Base-by-base conservation (phyloP, 768 basidiomycete species). In the Mycena venus region DNA sequence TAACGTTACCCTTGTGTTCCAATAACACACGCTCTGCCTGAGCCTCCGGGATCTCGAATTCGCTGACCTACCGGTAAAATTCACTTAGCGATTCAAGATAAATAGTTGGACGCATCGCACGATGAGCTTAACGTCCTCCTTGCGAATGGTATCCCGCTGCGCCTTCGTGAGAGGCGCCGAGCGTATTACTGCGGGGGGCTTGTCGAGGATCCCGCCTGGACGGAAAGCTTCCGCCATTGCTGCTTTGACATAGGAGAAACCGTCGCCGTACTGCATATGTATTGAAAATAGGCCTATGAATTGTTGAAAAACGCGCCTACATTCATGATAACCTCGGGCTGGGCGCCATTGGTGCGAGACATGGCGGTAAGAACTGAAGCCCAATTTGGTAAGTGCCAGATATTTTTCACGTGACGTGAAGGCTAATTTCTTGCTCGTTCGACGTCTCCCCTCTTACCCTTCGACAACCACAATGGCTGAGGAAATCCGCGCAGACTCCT, bases 401-500 rank as follows among this genome's bases (percentile, higher is more conserved):
- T 58, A 34, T 29, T 9, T 5, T n/a, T 19, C 29, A 32, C 62
- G 44, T 47, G 62, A 63, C 44, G 11, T 44, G 32, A 19, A 27
- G 47, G 42, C 29, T 32, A 34, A 70, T 51, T 53, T 70, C 68
- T n/a, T n/a, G n/a, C n/a, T 74, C 68, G 68, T 66, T 38, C 73
- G 73, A 74, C 62, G 12, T 36, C 27, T 31, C 31, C 32, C 58
- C 40, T 38, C 38, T 11, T 51, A 60, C 66, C 61, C 44, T 60
- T 62, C 23, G 32, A 32, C 47, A 73, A 81, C 75, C 78, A 83
- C 83, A 79, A 75, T 83, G 78, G 83, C 89, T 64, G 87, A 90
- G 82, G 97, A 98, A 87, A 97, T 98, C 79, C 93, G 94, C 79
- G 96, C 97, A 36, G 90, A 94, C 75, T 93, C 95, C 58, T 98